Evolutionary conservation across 441 rosid genomes (phyloP).

Genomic region (Brassica hybrid): DNA sequence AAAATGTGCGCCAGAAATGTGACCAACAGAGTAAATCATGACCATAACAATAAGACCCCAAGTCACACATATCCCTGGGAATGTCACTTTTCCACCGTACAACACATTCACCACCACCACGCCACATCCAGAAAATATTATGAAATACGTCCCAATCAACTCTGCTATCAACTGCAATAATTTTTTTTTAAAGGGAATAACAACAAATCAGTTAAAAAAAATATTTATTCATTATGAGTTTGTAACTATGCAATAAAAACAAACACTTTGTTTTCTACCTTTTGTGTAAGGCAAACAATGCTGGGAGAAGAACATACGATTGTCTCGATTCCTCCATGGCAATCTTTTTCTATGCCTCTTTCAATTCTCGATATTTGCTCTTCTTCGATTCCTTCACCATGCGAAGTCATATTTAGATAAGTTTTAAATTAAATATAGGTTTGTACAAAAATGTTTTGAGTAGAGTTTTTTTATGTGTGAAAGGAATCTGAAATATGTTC

Average conservation of each 20-base stretch:
- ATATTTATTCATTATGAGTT: background rate
- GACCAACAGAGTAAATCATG: constrained; percentile 5
- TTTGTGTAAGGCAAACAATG: background rate
- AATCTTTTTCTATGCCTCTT: background rate
- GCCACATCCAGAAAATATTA: constrained; percentile 7
- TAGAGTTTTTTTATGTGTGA: background rate
- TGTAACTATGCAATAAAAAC: background rate
- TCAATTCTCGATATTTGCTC: background rate
- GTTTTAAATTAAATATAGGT: constrained; percentile 1
- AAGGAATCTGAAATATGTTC: background rate
- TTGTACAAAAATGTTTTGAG: background rate
- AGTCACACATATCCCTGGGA: constrained; percentile 1
- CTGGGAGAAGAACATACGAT: background rate
- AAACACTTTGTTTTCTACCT: background rate
- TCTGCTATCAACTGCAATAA: background rate
- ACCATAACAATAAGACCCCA: constrained; percentile 6
- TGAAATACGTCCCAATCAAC: constrained; percentile 3
- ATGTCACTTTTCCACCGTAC: background rate
- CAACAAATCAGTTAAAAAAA: background rate
- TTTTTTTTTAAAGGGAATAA: background rate
- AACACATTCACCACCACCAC: constrained; percentile 4
- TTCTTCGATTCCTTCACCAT: background rate
- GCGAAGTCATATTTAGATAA: background rate
- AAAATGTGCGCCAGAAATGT: constrained; percentile 4
- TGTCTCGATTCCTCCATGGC: constrained; percentile 4